phyloP scores from a whole-genome alignment of 208 protist genomes.

The Trypanosoma brucei region DNA sequence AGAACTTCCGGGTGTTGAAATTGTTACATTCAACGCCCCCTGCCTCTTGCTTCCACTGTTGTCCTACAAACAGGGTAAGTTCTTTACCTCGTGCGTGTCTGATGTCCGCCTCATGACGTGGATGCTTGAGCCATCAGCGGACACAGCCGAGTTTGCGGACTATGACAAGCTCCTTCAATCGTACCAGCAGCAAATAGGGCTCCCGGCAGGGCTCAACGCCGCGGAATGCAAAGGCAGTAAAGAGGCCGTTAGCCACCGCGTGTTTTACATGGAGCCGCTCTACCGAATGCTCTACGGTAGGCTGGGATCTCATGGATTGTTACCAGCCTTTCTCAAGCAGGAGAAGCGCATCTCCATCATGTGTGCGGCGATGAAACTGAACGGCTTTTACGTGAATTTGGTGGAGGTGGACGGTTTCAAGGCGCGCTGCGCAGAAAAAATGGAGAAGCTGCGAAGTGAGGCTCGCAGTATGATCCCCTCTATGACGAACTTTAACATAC shows the following conservation, averaged over 20 bases:
- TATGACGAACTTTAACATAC: conserved; percentile 77
- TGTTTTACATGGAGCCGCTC: conserved; percentile 69
- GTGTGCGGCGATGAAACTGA: conserved; percentile 67
- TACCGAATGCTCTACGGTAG: conserved; percentile 77
- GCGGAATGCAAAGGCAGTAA: conserved; percentile 5
- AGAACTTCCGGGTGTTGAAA: conserved; percentile 74
- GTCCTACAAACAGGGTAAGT: conserved; percentile 36
- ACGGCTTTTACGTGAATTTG: conserved; percentile 63
- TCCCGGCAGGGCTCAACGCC: conserved; percentile 8
- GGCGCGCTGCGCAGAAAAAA: conserved; percentile 34
- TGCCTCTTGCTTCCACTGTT: conserved; percentile 59
- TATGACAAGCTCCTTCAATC: conserved; percentile 24
- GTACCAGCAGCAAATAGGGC: conserved; percentile 21
- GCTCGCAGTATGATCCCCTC: conserved; percentile 44
- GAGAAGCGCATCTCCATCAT: conserved; percentile 80
- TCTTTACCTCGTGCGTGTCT: conserved; percentile 64
- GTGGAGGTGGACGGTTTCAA: conserved; percentile 60
- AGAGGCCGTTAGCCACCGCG: conserved; percentile 51
- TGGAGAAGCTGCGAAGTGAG: conserved; percentile 32
- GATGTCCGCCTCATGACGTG: conserved; percentile 85
- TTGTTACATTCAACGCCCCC: conserved; percentile 86
- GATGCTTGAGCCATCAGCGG: conserved; percentile 42
- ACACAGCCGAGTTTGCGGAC: conserved; percentile 18
- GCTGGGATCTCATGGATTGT: conserved; percentile 65
- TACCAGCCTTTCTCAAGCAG: conserved; percentile 82